Conservation (phyloP, 441 rosid genomes). For the Corymbia calophylla region DNA sequence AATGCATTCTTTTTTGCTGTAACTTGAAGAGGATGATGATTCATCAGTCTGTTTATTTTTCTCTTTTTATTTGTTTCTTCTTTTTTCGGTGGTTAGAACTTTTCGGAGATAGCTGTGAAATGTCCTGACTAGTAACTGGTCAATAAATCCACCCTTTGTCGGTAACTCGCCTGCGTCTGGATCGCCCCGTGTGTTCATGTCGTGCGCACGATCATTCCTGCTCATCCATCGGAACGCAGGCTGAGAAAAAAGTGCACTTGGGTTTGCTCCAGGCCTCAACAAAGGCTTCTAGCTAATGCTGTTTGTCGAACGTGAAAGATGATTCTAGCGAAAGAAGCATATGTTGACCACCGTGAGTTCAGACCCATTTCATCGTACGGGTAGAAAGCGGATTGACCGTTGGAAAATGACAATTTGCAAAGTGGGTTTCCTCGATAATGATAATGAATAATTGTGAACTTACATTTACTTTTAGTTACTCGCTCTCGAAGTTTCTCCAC, state of each 20-base stretch:
- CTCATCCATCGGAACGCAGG: conserved; percentile 10
- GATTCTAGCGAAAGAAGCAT: background rate
- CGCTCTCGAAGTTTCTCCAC: background rate
- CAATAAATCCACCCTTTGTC: background rate
- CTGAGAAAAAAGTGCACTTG: background rate
- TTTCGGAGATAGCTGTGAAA: background rate
- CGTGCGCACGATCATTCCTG: background rate
- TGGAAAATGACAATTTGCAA: background rate
- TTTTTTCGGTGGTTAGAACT: background rate
- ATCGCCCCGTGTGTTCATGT: background rate
- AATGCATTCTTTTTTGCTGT: conserved; percentile 3
- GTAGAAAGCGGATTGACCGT: background rate
- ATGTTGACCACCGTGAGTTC: background rate
- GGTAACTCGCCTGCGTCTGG: background rate
- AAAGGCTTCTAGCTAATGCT: background rate
- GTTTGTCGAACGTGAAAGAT: background rate
- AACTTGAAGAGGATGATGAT: background rate
- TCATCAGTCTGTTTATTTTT: background rate
- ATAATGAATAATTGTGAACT: background rate
- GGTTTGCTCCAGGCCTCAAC: background rate
- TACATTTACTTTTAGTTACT: background rate
- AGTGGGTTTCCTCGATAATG: background rate
- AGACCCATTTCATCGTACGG: background rate
- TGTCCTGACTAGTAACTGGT: background rate
- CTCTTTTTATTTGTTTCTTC: background rate